phyloP scores from a whole-genome alignment of 2,329 filamentous ascomycete species.

The Ophiostoma sp. region DNA sequence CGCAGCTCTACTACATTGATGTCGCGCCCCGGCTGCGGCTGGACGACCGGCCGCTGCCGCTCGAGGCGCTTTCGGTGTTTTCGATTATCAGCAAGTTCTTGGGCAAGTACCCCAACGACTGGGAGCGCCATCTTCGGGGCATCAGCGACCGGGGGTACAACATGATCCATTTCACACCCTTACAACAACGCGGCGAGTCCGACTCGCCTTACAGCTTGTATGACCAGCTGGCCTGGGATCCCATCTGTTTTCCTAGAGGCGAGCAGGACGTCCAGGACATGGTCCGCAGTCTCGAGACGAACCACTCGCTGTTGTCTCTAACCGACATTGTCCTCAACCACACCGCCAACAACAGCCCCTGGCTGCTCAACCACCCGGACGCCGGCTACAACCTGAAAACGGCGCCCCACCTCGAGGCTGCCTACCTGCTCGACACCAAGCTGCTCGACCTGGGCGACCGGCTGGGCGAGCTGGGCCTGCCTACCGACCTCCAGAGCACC shows the following conservation, averaged over 20 bases:
- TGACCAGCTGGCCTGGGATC: slow-evolving; percentile 87
- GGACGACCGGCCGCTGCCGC: slow-evolving; percentile 70
- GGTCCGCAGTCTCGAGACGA: slow-evolving; percentile 77
- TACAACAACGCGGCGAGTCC: slow-evolving; percentile 83
- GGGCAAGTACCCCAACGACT: slow-evolving; percentile 86
- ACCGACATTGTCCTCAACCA: slow-evolving; percentile 99
- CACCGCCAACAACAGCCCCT: slow-evolving; percentile 91
- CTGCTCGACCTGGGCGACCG: slow-evolving; percentile 75
- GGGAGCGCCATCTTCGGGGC: slow-evolving; percentile 83
- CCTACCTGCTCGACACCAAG: slow-evolving; percentile 61
- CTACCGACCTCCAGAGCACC: slow-evolving; percentile 67
- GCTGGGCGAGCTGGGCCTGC: slow-evolving; percentile 70
- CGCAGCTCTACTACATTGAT: slow-evolving; percentile 86
- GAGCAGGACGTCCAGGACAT: slow-evolving; percentile 78
- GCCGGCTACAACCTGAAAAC: slow-evolving; percentile 92
- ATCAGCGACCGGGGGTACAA: slow-evolving; percentile 94
- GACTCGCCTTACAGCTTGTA: slow-evolving; percentile 98
- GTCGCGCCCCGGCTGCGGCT: slow-evolving; percentile 79
- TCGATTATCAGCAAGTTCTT: slow-evolving; percentile 98
- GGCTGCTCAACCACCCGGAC: slow-evolving; percentile 92
- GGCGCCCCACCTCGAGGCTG: slow-evolving; percentile 73
- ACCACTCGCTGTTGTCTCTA: slow-evolving; percentile 81
- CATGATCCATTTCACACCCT: slow-evolving; percentile 96
- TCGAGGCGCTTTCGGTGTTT: slow-evolving; percentile 87
- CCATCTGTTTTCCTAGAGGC: slow-evolving; percentile 76